Evolutionary conservation across 1,284 basidiomycete genomes (phyloP).

Genomic region (Boletus subluridellus): DNA sequence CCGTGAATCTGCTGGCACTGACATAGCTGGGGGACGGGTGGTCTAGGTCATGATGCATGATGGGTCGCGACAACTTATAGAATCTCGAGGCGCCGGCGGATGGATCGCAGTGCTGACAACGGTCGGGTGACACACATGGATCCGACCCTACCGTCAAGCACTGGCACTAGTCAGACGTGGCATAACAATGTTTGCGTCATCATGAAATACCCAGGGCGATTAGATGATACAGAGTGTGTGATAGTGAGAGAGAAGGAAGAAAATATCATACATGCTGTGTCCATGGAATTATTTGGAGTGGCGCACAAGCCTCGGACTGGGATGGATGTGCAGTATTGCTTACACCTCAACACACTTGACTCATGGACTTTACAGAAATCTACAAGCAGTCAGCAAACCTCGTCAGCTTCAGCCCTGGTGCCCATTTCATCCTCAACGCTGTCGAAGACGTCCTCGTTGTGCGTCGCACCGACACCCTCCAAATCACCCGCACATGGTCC

Average conservation of each 20-base stretch:
- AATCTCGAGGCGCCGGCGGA: background rate
- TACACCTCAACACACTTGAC: background rate
- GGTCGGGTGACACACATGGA: background rate
- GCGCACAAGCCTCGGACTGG: too few species aligned
- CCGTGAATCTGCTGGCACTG: conserved; percentile 13
- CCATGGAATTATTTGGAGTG: background rate
- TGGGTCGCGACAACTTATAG: conserved; percentile 14
- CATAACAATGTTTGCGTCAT: background rate
- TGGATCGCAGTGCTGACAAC: conserved; percentile 18
- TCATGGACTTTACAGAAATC: conserved; percentile 75
- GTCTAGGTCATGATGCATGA: conserved; percentile 7
- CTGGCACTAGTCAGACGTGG: background rate
- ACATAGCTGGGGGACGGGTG: conserved; percentile 8
- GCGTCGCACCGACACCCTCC: conserved; percentile 70
- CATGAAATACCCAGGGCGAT: background rate
- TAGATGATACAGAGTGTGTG: background rate
- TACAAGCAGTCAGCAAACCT: conserved; percentile 68
- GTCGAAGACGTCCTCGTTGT: conserved; percentile 70
- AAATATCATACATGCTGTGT: background rate
- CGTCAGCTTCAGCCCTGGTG: conserved; percentile 70
- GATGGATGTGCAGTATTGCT: background rate
- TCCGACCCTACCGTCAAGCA: background rate
- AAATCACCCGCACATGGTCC: conserved; percentile 70
- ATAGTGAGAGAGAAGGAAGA: background rate
- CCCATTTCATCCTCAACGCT: conserved; percentile 71